Conservation (phyloP, 2,329 filamentous ascomycete species). For the Clarireedia sp. region DNA sequence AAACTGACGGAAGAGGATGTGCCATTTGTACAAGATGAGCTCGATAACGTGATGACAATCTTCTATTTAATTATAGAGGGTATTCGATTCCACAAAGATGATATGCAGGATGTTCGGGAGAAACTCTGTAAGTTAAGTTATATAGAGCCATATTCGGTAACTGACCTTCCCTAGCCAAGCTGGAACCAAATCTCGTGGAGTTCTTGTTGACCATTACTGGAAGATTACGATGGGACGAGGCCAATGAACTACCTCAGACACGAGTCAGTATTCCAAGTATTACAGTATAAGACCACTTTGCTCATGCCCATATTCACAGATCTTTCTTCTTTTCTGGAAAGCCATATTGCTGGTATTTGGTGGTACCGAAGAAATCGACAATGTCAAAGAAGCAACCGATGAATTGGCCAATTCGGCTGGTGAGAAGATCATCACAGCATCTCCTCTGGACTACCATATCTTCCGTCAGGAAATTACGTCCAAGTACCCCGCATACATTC, state of each 20-base stretch:
- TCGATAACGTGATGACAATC: constrained; percentile 56
- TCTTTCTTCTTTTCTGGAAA: constrained; percentile 87
- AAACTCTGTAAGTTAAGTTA: constrained; percentile 41
- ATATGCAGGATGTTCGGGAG: constrained; percentile 31
- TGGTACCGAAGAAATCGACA: constrained; percentile 62
- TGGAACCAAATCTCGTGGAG: constrained; percentile 62
- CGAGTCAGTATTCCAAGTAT: constrained; percentile 41
- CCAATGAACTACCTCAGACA: constrained; percentile 52
- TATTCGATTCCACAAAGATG: constrained; percentile 43
- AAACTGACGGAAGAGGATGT: constrained; percentile 28
- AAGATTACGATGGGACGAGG: constrained; percentile 66
- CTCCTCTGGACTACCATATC: constrained; percentile 88
- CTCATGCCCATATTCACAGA: constrained; percentile 35
- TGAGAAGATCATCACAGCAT: constrained; percentile 74
- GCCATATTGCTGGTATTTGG: constrained; percentile 80
- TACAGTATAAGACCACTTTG: neutral
- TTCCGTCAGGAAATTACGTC: constrained; percentile 96
- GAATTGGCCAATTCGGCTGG: constrained; percentile 42
- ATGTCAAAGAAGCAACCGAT: constrained; percentile 64
- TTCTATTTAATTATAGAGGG: constrained; percentile 54
- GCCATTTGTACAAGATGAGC: constrained; percentile 43
- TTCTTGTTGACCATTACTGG: constrained; percentile 63
- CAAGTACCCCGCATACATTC: constrained; percentile 94
- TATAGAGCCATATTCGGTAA: neutral
- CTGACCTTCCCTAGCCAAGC: constrained; percentile 34